A percentile compares a stretch with the other conserved stretches of the same genome.
phyloP scores from a whole-genome alignment of 331 rosid genomes.

The Saraca asoca region DNA sequence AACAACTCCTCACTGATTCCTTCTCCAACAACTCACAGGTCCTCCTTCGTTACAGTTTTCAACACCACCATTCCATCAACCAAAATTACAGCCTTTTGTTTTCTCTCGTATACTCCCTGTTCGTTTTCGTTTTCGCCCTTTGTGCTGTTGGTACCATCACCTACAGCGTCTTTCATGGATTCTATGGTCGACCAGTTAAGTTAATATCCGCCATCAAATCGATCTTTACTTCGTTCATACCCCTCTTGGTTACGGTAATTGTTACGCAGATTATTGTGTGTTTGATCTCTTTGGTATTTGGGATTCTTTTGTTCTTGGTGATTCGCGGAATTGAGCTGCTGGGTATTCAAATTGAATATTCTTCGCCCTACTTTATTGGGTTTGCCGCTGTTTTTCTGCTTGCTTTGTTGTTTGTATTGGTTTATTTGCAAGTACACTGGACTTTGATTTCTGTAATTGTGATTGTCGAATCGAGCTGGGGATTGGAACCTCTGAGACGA shows the following conservation, averaged over 20 bases:
- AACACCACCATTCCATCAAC: neutral
- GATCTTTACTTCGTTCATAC: slow-evolving; percentile 42
- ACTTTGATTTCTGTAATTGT: slow-evolving; percentile 39
- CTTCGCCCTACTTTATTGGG: slow-evolving; percentile 15
- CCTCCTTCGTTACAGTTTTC: slow-evolving; percentile 2
- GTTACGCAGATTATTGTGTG: slow-evolving; percentile 21
- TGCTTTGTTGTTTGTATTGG: neutral
- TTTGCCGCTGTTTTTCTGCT: slow-evolving; percentile 9
- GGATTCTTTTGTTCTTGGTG: slow-evolving; percentile 23
- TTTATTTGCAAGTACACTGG: slow-evolving; percentile 42
- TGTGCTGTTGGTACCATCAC: slow-evolving; percentile 53
- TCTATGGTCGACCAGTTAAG: slow-evolving; percentile 51
- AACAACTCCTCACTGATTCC: slow-evolving; percentile 33
- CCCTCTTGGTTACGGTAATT: slow-evolving; percentile 41
- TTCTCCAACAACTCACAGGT: slow-evolving; percentile 5
- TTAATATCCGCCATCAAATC: slow-evolving; percentile 54
- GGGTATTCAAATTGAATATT: slow-evolving; percentile 27
- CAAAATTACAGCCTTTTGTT: slow-evolving; percentile 21
- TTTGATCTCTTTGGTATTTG: neutral
- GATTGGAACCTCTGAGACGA: slow-evolving; percentile 47
- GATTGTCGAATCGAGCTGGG: slow-evolving; percentile 57
- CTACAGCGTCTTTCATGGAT: slow-evolving; percentile 52
- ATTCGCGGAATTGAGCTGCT: slow-evolving; percentile 17
- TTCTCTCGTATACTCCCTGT: slow-evolving; percentile 27
- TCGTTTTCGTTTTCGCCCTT: slow-evolving; percentile 41